Evolutionary conservation across 1,284 basidiomycete species (phyloP), one percentile per base, ranked within the genome.

Genomic region (Athelia sp.): DNA sequence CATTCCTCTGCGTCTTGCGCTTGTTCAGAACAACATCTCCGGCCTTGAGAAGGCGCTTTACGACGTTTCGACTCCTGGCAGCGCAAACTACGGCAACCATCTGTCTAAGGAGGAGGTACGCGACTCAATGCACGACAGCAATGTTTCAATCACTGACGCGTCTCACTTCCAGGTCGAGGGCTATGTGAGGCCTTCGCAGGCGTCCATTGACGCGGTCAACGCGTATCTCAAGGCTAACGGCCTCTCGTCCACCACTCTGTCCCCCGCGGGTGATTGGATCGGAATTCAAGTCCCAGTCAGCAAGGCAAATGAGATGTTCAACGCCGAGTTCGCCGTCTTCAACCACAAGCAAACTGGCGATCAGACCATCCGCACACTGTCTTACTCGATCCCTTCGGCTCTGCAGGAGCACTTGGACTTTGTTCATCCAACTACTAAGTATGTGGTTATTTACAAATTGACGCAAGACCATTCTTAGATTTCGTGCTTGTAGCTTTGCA

Each of bases 81-180:
- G 69, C 52, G 49, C 59, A 26, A 64, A 62, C 62, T 79, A 79
- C 54, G 75, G 78, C 26, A 62, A 69, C 43, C 74, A 76, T 54
- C 66, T 79, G n/a, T 68, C 69, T 26, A 68, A 68, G n/a, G n/a
- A n/a, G n/a, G n/a, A n/a, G n/a, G n/a, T n/a, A n/a, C n/a, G n/a
- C n/a, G n/a, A n/a, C n/a, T 44, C 68, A 73, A n/a, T 26, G 46
- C 23, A 21, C 24, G n/a, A 13, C 13, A 24, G 26, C 17, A 2
- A 9, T 13, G n/a, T n/a, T n/a, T n/a, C n/a, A n/a, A n/a, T n/a
- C n/a, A 22, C 31, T 23, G 17, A 46, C 11, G 46, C 18, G 46
- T 23, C 4, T 34, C n/a, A n/a, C n/a, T n/a, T n/a, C n/a, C 43
- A 74, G 69, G 68, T 72, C 9, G 68, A 70, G 56, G 50, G 49